Percentiles rank a stretch among this genome's conserved stretches.
Evolutionary conservation across 2,329 filamentous ascomycete genomes (phyloP).

Genomic region (Aspergillus eucalypticola): DNA sequence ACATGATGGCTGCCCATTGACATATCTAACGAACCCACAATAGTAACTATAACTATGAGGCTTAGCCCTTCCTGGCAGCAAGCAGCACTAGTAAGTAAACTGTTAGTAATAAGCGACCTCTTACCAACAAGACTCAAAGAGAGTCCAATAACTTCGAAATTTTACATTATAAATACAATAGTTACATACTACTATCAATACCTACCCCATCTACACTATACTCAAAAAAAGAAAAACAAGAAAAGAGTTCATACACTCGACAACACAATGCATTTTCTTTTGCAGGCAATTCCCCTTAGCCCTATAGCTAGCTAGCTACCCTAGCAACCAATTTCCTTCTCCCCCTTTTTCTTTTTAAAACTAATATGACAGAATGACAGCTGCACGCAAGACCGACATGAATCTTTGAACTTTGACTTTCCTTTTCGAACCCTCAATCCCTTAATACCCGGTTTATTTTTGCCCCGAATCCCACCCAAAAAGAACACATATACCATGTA

Average conservation of each 20-base stretch:
- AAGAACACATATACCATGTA: not conserved
- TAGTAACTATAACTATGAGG: too few species aligned
- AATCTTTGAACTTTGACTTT: not conserved
- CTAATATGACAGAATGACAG: not conserved
- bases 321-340: not conserved
- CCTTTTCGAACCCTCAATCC: not conserved
- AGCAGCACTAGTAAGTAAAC: too few species aligned
- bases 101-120: too few species aligned
- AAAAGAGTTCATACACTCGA: conserved; percentile 5
- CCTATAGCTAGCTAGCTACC: not conserved
- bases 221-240: not conserved
- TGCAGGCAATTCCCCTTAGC: not conserved
- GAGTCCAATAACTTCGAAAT: too few species aligned
- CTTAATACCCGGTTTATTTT: not conserved
- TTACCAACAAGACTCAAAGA: too few species aligned
- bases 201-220: too few species aligned
- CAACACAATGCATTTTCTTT: not conserved
- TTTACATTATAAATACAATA: too few species aligned
- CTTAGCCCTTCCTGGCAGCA: too few species aligned
- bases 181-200: too few species aligned
- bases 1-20: too few species aligned
- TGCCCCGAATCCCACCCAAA: not conserved
- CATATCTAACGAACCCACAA: too few species aligned
- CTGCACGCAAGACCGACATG: not conserved
- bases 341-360: not conserved